Percentiles rank a stretch among this genome's conserved stretches.
Evolutionary conservation across 768 basidiomycete genomes (phyloP).

Genomic region (Amanita phalloides): DNA sequence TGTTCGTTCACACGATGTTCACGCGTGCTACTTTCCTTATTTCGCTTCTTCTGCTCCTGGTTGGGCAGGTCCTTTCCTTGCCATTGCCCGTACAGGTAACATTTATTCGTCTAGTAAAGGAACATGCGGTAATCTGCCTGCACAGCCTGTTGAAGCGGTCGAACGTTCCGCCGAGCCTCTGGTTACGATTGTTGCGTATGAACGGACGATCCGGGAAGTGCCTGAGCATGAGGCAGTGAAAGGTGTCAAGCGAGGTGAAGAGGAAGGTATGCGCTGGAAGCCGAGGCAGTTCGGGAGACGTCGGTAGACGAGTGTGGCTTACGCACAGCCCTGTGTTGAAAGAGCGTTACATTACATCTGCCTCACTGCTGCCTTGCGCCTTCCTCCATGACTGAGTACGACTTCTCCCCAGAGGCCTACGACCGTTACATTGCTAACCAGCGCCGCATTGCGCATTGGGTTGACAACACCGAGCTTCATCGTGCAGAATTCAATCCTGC

Average conservation of each 20-base stretch:
- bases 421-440: constrained; percentile 37
- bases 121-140: neutral
- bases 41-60: constrained; percentile 29
- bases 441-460: constrained; percentile 40
- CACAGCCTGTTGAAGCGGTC: neutral
- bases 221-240: constrained; percentile 9
- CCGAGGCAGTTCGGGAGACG: neutral
- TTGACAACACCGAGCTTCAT: constrained; percentile 32
- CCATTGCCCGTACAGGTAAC: constrained; percentile 31
- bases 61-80: constrained; percentile 33
- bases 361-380: neutral
- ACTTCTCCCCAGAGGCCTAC: constrained; percentile 47
- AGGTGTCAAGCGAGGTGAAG: constrained; percentile 10
- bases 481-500: constrained; percentile 16
- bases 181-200: constrained; percentile 11
- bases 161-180: constrained; percentile 11
- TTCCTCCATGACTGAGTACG: constrained; percentile 44
- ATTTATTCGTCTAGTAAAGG: neutral
- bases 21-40: constrained; percentile 25
- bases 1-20: constrained; percentile 28
- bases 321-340: neutral
- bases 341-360: neutral
- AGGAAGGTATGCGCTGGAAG: constrained; percentile 6
- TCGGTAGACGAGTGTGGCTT: neutral
- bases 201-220: constrained; percentile 8